These are phyloP conservation scores for Aegilops bicornis DNA, from an alignment of 176 grass and related monocot species.

Conservation along the genomic window DNA sequence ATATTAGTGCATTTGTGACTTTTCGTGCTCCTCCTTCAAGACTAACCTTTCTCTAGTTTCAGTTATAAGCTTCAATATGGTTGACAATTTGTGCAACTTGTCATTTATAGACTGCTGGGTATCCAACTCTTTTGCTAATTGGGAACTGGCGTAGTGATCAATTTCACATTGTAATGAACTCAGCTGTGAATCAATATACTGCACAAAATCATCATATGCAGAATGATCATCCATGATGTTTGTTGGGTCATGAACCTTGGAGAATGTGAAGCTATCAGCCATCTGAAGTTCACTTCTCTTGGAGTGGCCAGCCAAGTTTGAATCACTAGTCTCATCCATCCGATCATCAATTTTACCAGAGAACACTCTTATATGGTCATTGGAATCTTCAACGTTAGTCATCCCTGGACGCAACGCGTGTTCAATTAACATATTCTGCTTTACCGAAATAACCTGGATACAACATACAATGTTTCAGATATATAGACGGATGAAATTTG, in stretches of 20 bases:
- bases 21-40: background rate
- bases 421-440: slow-evolving; percentile 88
- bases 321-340: background rate
- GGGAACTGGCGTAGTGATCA: slow-evolving; percentile 55
- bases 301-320: background rate
- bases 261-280: background rate
- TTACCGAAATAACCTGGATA: slow-evolving; percentile 80
- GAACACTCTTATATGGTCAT: slow-evolving; percentile 41
- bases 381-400: slow-evolving; percentile 13
- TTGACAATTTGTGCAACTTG: slow-evolving; percentile 48
- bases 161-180: slow-evolving; percentile 61
- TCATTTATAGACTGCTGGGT: slow-evolving; percentile 29
- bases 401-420: slow-evolving; percentile 41
- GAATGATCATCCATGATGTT: slow-evolving; percentile 13
- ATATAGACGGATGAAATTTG: background rate
- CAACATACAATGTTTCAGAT: slow-evolving; percentile 23
- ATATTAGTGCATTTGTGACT: background rate
- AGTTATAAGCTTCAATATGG: slow-evolving; percentile 67
- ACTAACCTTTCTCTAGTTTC: slow-evolving; percentile 80
- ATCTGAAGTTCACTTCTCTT: slow-evolving; percentile 22
- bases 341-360: slow-evolving; percentile 34
- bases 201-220: slow-evolving; percentile 48
- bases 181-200: slow-evolving; percentile 64
- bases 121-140: slow-evolving; percentile 27
- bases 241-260: slow-evolving; percentile 20